Evolutionary conservation across 495 filamentous ascomycete genomes (phyloP).

Genomic region (Penicillium paxilli): DNA sequence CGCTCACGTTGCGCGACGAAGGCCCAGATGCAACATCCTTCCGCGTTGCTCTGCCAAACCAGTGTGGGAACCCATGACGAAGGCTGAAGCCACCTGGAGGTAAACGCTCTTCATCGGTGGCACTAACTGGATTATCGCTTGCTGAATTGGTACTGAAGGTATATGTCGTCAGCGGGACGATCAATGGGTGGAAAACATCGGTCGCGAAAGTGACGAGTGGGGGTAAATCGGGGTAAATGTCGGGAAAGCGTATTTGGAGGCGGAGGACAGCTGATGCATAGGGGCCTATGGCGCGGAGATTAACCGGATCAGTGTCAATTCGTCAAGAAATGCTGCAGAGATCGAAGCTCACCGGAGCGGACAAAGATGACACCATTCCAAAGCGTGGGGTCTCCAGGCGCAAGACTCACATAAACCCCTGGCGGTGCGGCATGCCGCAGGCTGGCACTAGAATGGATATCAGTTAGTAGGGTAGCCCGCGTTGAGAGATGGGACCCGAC

Average conservation of each 20-base stretch:
- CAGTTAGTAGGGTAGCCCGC: too few relatives aligned
- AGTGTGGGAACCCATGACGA: constrained; percentile 83
- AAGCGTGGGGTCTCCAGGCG: constrained; percentile 72
- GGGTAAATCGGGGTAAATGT: constrained; percentile 73
- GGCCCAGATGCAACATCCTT: constrained; percentile 28
- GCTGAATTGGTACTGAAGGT: constrained; percentile 78
- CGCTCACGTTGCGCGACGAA: constrained; percentile 41
- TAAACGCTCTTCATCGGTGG: constrained; percentile 75
- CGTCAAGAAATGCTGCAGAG: neutral
- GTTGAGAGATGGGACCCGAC: neutral
- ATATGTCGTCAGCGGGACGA: constrained; percentile 86
- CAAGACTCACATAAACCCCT: constrained; percentile 82
- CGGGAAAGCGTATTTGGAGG: constrained; percentile 85
- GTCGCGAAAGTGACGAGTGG: constrained; percentile 84
- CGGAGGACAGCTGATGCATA: constrained; percentile 86
- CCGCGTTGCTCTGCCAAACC: constrained; percentile 63
- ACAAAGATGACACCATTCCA: constrained; percentile 93
- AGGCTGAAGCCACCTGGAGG: constrained; percentile 87
- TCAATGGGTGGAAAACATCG: constrained; percentile 91
- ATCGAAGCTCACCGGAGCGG: constrained; percentile 64
- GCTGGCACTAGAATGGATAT: too few relatives aligned
- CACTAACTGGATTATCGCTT: constrained; percentile 69
- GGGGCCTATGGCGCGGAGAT: constrained; percentile 56
- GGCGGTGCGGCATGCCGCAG: constrained; percentile 78
- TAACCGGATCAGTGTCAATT: neutral